Conservation (phyloP, 371 early-diverging fungal genomes). For the Encephalitozoon hellem region DNA sequence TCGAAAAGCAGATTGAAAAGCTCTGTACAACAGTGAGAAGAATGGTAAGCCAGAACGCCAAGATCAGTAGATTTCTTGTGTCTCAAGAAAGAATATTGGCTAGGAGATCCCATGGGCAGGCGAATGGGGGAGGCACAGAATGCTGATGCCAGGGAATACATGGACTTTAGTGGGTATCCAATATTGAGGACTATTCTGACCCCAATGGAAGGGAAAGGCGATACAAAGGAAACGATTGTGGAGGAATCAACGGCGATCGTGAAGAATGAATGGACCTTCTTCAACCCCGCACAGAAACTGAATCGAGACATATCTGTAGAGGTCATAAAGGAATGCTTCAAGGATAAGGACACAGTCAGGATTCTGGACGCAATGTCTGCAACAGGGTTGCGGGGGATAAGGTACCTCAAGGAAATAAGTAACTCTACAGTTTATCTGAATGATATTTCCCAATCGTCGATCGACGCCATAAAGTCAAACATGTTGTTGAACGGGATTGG, state of each 20-base stretch:
- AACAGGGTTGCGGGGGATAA: constrained; percentile 87
- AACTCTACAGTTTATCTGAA: constrained; percentile 76
- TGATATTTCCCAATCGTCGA: constrained; percentile 79
- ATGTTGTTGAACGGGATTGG: constrained; percentile 69
- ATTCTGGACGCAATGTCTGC: constrained; percentile 93
- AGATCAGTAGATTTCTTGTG: constrained; percentile 17
- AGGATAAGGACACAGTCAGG: constrained; percentile 62
- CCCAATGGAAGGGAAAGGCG: background rate
- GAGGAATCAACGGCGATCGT: constrained; percentile 35
- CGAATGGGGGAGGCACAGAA: background rate
- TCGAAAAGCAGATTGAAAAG: constrained; percentile 19
- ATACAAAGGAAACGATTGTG: background rate
- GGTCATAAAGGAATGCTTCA: constrained; percentile 51
- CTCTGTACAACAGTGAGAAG: constrained; percentile 11
- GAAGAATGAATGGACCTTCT: constrained; percentile 69
- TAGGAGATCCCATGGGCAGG: background rate
- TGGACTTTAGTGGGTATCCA: background rate
- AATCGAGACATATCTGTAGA: constrained; percentile 73
- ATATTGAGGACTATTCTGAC: background rate
- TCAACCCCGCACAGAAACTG: constrained; percentile 93
- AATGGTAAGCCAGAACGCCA: constrained; percentile 22
- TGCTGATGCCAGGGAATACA: background rate
- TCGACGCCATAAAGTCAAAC: constrained; percentile 77
- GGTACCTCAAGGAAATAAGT: constrained; percentile 88
- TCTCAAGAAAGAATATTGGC: constrained; percentile 5